Evolutionary conservation across 345 rosid genomes (phyloP), one percentile per base, ranked within the genome.

Genomic region (Brassica carinata): DNA sequence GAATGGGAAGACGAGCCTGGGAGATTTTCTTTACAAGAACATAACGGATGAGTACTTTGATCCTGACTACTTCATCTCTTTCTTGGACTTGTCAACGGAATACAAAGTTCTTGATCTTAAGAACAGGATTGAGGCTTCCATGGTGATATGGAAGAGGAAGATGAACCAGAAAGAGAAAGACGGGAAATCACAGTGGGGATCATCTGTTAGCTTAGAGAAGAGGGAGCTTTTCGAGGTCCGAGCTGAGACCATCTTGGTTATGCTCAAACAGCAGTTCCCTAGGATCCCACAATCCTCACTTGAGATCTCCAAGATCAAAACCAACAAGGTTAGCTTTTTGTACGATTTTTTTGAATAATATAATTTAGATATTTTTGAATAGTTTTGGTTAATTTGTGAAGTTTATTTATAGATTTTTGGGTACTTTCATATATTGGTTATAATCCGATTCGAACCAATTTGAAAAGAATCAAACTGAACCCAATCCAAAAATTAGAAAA

Each of bases 71-170:
- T 91, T 95, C 86, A 79, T 95, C 2, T 87, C 97, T 7, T 77
- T 82, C 61, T 79, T 91, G 88, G 98, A 95, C 78, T 70, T 95
- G 72, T 85, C 98, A 36, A 90, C 91, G 2, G 99, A 95, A 79
- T 87, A 93, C 84, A 86, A 86, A 55, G 93, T 95, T 7, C 86
- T 95, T 68, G 98, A 95, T 64, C 88, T 95, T 48, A 95, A 91
- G 90, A 86, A 95, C 81, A 88, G 93, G 83, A 91, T 95, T 13
- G 99, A 95, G 85, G 99, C 99, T 13, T 93, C 99, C 5, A 91
- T 93, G 58, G 86, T 93, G 69, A 95, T 95, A n/a, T 95, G 98
- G 99, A 87, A 85, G 76, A 83, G 96, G 82, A 95, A 95, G 85
- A 82, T 95, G 94, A 69, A 83, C 79, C 91, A 85, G 1, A 82